These are phyloP conservation scores for Rhododendron vialii DNA, from an alignment of 148 eudicot species.

Conservation along the genomic window DNA sequence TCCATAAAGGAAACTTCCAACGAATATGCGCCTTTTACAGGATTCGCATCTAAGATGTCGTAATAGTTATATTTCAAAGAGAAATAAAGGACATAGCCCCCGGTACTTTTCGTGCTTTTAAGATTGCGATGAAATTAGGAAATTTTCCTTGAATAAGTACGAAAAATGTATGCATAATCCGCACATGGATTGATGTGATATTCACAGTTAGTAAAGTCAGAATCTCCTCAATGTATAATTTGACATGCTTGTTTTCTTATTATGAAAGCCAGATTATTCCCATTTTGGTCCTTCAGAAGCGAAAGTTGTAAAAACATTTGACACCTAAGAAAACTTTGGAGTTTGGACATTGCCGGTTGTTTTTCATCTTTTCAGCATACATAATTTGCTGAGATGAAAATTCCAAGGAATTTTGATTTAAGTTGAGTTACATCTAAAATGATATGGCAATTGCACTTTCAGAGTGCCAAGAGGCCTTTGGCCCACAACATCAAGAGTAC, in stretches of 20 bases:
- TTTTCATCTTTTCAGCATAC: background rate
- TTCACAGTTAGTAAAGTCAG: background rate
- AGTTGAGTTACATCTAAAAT: background rate
- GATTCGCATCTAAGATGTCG: background rate
- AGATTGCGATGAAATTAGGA: background rate
- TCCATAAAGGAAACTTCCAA: background rate
- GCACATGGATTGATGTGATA: background rate
- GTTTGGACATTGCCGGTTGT: no score
- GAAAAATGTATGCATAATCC: background rate
- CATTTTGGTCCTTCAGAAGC: no score
- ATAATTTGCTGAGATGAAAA: background rate
- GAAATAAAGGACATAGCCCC: background rate
- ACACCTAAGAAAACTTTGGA: no score
- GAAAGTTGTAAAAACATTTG: no score
- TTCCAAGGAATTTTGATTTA: background rate
- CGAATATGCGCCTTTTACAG: background rate
- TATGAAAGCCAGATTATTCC: no score
- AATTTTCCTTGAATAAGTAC: background rate
- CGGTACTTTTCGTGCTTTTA: background rate
- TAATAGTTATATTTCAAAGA: background rate
- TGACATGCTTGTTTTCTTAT: background rate
- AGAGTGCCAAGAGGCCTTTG: no score
- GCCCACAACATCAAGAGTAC: no score
- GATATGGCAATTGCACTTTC: background rate
- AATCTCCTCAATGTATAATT: background rate